Evolutionary conservation across 2,329 filamentous ascomycete species (phyloP).

Genomic region (Xylariaceae sp.): DNA sequence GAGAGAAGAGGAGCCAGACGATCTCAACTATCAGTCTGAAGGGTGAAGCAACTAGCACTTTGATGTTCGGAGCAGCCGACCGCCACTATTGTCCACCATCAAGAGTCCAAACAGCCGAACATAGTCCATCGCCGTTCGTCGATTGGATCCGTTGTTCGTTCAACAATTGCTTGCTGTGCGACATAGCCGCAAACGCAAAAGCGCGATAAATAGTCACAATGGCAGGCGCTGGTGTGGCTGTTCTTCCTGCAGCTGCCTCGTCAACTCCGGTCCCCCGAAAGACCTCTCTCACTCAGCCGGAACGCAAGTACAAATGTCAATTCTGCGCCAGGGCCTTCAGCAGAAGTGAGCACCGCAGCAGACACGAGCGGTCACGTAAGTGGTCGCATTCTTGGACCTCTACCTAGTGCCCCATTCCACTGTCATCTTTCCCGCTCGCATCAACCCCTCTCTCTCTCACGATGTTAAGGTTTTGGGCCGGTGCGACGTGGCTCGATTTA

Average conservation of each 20-base stretch:
- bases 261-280: conserved; percentile 72
- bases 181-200: conserved; percentile 9
- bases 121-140: background rate
- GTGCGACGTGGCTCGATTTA: conserved; percentile 16
- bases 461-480: conserved; percentile 8
- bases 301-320: conserved; percentile 99
- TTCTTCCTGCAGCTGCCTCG: conserved; percentile 54
- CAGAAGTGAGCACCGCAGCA: conserved; percentile 91
- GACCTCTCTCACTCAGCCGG: conserved; percentile 63
- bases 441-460: conserved; percentile 22
- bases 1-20: conserved; percentile 52
- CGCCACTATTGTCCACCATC: conserved; percentile 21
- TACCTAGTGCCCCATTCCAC: conserved; percentile 12
- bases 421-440: conserved; percentile 13
- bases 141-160: too few species aligned
- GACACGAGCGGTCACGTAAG: conserved; percentile 98
- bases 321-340: conserved; percentile 98
- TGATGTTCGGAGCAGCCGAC: conserved; percentile 24
- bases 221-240: conserved; percentile 65
- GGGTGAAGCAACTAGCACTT: conserved; percentile 24
- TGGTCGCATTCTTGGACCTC: conserved; percentile 31
- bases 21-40: conserved; percentile 57
- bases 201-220: conserved; percentile 45
- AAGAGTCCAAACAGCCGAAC: too few species aligned
- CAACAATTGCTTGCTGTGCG: too few species aligned